Conservation (phyloP, 306 rosid species). For the Quercus gilva region DNA sequence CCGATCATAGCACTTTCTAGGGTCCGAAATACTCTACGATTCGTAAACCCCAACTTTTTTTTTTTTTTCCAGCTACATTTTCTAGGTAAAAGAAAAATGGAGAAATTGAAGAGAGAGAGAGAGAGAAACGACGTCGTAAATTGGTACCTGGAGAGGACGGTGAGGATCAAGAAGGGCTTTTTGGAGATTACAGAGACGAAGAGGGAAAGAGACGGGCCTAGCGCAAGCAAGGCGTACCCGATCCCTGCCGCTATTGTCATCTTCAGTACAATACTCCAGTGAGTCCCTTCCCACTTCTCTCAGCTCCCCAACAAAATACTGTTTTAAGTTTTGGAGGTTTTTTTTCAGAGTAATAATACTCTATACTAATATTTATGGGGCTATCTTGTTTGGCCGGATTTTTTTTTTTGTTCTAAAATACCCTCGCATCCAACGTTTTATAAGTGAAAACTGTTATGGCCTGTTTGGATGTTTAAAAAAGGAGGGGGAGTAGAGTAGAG, state of each 20-base stretch:
- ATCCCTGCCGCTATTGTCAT: constrained; percentile 88
- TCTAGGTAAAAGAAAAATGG: not conserved
- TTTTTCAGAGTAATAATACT: too few species aligned
- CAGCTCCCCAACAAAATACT: too few species aligned
- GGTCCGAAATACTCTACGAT: too few species aligned
- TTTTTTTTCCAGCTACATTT: not conserved
- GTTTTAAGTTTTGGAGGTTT: too few species aligned
- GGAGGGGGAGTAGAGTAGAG: too few species aligned
- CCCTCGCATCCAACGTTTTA: too few species aligned
- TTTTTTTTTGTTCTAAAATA: too few species aligned
- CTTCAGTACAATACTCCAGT: not conserved
- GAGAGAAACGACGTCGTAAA: not conserved
- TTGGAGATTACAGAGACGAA: constrained; percentile 78
- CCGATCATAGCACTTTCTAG: too few species aligned
- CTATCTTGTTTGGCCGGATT: too few species aligned
- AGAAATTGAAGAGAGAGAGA: not conserved
- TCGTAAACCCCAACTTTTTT: not conserved
- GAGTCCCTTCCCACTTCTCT: not conserved
- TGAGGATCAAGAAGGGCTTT: constrained; percentile 89
- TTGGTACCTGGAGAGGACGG: constrained; percentile 70
- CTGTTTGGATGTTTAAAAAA: too few species aligned
- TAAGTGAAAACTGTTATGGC: too few species aligned
- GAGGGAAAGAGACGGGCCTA: constrained; percentile 87
- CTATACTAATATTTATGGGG: too few species aligned
- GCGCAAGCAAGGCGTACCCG: constrained; percentile 76